Conservation (phyloP, 768 basidiomycete genomes). For the Cystofilobasidium ferigula region DNA sequence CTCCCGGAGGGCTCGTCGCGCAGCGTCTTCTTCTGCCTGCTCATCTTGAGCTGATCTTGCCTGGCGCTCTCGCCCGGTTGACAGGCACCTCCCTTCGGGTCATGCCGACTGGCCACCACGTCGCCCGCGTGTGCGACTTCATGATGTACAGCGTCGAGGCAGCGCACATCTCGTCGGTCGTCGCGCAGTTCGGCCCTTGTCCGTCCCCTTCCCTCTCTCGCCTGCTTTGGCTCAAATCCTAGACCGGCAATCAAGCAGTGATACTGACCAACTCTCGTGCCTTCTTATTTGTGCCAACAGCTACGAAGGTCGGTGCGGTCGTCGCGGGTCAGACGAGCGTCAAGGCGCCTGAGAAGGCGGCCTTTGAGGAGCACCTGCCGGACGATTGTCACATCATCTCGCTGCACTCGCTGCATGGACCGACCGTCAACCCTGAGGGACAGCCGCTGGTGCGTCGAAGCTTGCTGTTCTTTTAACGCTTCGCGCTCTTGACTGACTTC, state of each 20-base stretch:
- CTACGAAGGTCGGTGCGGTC: constrained; percentile 81
- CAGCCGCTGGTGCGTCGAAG: constrained; percentile 66
- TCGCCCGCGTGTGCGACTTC: constrained; percentile 80
- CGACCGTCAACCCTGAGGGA: constrained; percentile 70
- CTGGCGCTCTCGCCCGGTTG: constrained; percentile 31
- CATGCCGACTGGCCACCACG: constrained; percentile 68
- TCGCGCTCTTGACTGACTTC: background rate
- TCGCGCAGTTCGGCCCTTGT: constrained; percentile 86
- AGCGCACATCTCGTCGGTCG: constrained; percentile 70
- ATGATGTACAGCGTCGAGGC: constrained; percentile 94
- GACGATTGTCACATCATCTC: constrained; percentile 79
- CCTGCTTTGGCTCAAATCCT: background rate
- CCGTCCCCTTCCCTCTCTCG: constrained; percentile 34
- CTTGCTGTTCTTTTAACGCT: background rate
- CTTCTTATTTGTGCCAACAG: constrained; percentile 39
- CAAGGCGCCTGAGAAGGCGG: constrained; percentile 80
- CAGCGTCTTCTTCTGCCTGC: no score
- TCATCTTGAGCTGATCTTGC: background rate
- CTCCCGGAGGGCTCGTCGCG: no score
- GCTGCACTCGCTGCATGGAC: constrained; percentile 88
- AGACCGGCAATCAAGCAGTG: background rate
- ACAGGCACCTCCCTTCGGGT: constrained; percentile 51
- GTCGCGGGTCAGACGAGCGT: constrained; percentile 95
- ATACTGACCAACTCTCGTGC: background rate
- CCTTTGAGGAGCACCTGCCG: constrained; percentile 82